Percentiles rank a stretch among this genome's conserved stretches.
phyloP scores from a whole-genome alignment of 306 rosid species.

The Gleditsia sinensis region DNA sequence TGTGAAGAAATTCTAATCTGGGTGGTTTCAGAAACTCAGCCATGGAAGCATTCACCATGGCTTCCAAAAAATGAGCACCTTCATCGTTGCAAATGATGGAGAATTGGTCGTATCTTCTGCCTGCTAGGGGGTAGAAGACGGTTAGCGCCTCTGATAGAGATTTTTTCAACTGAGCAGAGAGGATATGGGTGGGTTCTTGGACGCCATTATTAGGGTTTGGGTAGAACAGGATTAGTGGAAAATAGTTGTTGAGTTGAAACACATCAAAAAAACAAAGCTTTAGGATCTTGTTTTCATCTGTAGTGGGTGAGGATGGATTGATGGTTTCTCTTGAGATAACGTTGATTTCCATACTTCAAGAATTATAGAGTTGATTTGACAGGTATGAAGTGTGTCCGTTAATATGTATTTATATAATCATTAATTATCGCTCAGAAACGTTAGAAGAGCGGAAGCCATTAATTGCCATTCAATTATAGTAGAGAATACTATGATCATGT shows the following conservation, averaged over 20 bases:
- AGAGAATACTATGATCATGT: too few species aligned
- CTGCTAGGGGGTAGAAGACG: conserved; percentile 53
- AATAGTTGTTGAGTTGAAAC: conserved; percentile 40
- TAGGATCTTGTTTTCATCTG: conserved; percentile 11
- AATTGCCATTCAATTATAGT: too few species aligned
- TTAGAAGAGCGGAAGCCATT: too few species aligned
- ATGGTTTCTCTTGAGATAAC: conserved; percentile 44
- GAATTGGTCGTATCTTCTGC: conserved; percentile 38
- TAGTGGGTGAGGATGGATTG: conserved; percentile 47
- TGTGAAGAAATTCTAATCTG: conserved; percentile 30
- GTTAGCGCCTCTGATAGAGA: conserved; percentile 50
- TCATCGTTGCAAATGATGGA: conserved; percentile 48
- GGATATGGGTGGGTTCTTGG: conserved; percentile 12
- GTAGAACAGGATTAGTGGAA: conserved; percentile 43
- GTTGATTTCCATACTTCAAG: conserved; percentile 42
- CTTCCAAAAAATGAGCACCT: conserved; percentile 52
- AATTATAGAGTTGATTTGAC: too few species aligned
- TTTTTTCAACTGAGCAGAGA: conserved; percentile 37
- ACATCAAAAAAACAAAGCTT: conserved; percentile 43
- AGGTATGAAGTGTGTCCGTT: not conserved
- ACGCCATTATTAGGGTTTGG: conserved; percentile 4
- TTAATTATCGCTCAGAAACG: too few species aligned
- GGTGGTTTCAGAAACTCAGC: conserved; percentile 46
- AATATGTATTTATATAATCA: too few species aligned
- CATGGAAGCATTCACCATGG: conserved; percentile 37